These are phyloP conservation scores for Dioszegia aurantiaca DNA, from an alignment of 768 basidiomycete genomes.

Conservation along the genomic window DNA sequence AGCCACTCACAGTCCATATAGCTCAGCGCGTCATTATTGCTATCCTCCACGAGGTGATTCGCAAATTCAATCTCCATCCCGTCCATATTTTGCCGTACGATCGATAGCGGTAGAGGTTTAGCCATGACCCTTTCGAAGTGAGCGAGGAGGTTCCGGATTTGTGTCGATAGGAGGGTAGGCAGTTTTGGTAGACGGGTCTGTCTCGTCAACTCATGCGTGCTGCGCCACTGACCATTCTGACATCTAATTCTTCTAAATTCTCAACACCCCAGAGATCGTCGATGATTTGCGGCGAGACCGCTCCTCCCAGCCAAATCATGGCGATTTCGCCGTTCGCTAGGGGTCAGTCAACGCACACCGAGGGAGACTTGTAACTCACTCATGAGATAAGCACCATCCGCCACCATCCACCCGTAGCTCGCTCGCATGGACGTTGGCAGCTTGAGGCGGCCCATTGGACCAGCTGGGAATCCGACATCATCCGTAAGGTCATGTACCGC, in stretches of 20 bases:
- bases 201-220: conserved; percentile 12
- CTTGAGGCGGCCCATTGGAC: conserved; percentile 61
- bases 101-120: conserved; percentile 56
- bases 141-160: conserved; percentile 80
- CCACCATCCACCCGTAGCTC: conserved; percentile 83
- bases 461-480: conserved; percentile 64
- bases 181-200: conserved; percentile 71
- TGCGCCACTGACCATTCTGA: conserved; percentile 61
- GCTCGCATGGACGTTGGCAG: conserved; percentile 76
- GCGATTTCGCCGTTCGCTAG: conserved; percentile 82
- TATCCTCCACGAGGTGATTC: conserved; percentile 95
- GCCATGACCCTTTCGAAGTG: conserved; percentile 59
- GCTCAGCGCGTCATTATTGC: conserved; percentile 91
- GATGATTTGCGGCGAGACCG: conserved; percentile 75
- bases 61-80: conserved; percentile 90
- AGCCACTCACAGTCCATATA: conserved; percentile 72
- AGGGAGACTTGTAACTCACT: conserved; percentile 56
- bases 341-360: conserved; percentile 2
- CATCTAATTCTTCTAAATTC: conserved; percentile 67
- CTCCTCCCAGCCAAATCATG: conserved; percentile 86
- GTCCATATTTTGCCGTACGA: conserved; percentile 90
- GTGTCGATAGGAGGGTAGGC: conserved; percentile 71
- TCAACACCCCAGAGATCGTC: conserved; percentile 80
- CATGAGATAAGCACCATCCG: conserved; percentile 85
- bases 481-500: conserved; percentile 82